Conservation (phyloP, 2,329 filamentous ascomycete species). For the Hymenoscyphus linearis region DNA sequence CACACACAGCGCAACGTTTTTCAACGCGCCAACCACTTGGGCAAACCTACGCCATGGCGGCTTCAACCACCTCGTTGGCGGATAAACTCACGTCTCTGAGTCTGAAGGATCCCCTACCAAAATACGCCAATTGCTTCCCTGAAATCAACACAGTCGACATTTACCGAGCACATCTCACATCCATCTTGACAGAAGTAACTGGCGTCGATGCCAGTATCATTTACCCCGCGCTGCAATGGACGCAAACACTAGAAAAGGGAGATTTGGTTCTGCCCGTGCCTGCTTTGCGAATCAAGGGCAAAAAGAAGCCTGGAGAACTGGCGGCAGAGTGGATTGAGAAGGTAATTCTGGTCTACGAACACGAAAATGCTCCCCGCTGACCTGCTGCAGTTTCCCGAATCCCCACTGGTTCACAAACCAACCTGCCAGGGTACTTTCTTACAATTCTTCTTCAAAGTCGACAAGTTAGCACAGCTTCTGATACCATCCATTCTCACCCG, state of each 20-base stretch:
- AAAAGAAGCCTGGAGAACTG: conserved; percentile 61
- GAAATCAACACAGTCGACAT: conserved; percentile 72
- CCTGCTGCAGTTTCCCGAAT: conserved; percentile 59
- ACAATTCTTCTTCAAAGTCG: conserved; percentile 74
- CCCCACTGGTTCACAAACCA: conserved; percentile 65
- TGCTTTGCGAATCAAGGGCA: conserved; percentile 70
- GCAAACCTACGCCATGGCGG: conserved; percentile 22
- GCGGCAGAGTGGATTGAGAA: conserved; percentile 57
- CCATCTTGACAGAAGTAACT: conserved; percentile 61
- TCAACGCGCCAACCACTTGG: conserved; percentile 14
- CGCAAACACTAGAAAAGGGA: conserved; percentile 72
- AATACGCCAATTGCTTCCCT: conserved; percentile 56
- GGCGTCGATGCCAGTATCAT: conserved; percentile 67
- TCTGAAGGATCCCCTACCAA: conserved; percentile 21
- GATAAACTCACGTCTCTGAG: conserved; percentile 29
- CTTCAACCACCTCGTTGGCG: conserved; percentile 17
- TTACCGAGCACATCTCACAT: conserved; percentile 71
- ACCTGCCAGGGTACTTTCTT: conserved; percentile 63
- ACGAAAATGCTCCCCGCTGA: conserved; percentile 7
- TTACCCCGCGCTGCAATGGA: conserved; percentile 74
- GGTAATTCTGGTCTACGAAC: conserved; percentile 35
- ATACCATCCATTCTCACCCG: conserved; percentile 64
- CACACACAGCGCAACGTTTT: conserved; percentile 9
- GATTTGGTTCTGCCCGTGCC: conserved; percentile 75
- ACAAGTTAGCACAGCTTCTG: conserved; percentile 58